Base-by-base conservation (phyloP, 805 yeast species). In the Komagataella populi region DNA sequence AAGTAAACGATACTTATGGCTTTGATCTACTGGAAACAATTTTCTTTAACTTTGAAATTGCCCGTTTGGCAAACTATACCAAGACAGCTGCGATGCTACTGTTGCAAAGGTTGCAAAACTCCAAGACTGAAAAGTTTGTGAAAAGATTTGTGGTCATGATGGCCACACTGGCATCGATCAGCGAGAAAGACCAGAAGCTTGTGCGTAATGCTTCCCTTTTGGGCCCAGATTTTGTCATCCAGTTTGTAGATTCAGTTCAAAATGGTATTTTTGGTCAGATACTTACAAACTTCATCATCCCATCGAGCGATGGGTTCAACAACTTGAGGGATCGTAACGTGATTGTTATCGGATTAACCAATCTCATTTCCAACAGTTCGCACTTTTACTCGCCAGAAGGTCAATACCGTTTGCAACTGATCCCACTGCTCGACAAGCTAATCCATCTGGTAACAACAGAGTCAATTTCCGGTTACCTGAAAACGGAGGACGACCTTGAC, bases 1-100 rank as follows among this genome's bases (percentile, higher is more conserved):
- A 84, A 57, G 75, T 80, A 14, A 84, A 88, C 59, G 98, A 93
- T 59, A 68, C 68, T 44, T 76, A 80, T 59, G 98, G 97, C 1
- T 84, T 93, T 65, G 98, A 93, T 52, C 69, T 93, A 46, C 67
- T 93, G 47, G 90, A 86, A 62, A 69, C 75, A 2, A 81, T 93
- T 49, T 64, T 91, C 46, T 60, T 78, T 46, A 66, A 73, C 53
- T 67, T 88, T 47, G 81, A 87, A 5, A 58, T 79, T 46, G 62
- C 61, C 0, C 55, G 63, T 3, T 63, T 90, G 48, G 65, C 74
- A 46, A 76, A 73, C 7, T 87, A 72, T 58, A 62, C 83, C 53
- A 81, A 79, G 52, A 87, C 88, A 60, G 77, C 93, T 54, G 88
- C 91, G 0, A 72, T 83, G 44, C 70, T 95, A 50, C 65, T 95